phyloP scores from a whole-genome alignment of 805 yeast species.

The Suhomyces canberraensis region DNA sequence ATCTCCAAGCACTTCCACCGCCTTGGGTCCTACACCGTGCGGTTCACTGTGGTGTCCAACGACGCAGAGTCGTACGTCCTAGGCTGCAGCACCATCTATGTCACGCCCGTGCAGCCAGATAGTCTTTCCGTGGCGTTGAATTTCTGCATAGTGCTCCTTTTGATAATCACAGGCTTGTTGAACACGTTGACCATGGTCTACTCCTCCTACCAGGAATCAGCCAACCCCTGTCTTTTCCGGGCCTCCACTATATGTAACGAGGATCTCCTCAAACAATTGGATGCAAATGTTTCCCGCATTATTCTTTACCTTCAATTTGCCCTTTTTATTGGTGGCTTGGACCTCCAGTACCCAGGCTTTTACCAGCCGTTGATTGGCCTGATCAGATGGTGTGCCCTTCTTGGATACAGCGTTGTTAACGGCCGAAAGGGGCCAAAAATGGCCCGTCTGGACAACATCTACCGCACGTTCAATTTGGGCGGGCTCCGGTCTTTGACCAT shows the following conservation, averaged over 20 bases:
- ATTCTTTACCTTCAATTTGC: conserved; percentile 57
- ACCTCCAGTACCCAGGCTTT: conserved; percentile 59
- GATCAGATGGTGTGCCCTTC: conserved; percentile 55
- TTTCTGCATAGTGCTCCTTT: conserved; percentile 35
- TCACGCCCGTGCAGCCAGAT: conserved; percentile 44
- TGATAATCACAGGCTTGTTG: conserved; percentile 39
- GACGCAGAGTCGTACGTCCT: conserved; percentile 32
- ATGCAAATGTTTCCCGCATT: conserved; percentile 50
- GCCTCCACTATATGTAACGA: conserved; percentile 62
- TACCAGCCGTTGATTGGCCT: conserved; percentile 52
- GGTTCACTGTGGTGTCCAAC: conserved; percentile 41
- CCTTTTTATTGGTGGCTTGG: conserved; percentile 53
- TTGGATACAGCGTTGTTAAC: conserved; percentile 28
- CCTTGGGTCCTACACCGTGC: conserved; percentile 45
- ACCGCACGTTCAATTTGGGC: conserved; percentile 37
- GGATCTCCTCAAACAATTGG: conserved; percentile 51
- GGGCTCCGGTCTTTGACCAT: conserved; percentile 41
- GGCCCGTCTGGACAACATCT: conserved; percentile 31
- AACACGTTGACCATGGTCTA: conserved; percentile 40
- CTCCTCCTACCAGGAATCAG: conserved; percentile 59
- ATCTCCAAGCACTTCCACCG: conserved; percentile 35
- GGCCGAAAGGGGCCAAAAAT: conserved; percentile 7
- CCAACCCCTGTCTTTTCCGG: conserved; percentile 47
- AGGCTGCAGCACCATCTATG: conserved; percentile 47
- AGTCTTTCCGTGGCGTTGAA: conserved; percentile 34